Conservation (phyloP, 805 yeast species). For the Saturnispora halmiae region DNA sequence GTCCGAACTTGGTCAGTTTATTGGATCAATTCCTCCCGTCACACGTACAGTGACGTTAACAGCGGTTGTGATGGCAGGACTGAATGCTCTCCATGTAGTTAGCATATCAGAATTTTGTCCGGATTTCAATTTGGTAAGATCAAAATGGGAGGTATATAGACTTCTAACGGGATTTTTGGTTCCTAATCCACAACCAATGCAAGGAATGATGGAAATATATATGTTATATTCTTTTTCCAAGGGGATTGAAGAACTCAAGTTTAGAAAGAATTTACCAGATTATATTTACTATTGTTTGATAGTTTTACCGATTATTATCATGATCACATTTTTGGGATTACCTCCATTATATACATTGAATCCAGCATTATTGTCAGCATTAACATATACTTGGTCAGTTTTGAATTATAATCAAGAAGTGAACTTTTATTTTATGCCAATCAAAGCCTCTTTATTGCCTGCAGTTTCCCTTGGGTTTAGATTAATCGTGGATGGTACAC, state of each 20-base stretch:
- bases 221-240: slow-evolving; percentile 49
- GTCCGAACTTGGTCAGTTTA: slow-evolving; percentile 31
- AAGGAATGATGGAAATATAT: slow-evolving; percentile 43
- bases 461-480: slow-evolving; percentile 33
- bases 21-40: slow-evolving; percentile 47
- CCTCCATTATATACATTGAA: slow-evolving; percentile 26
- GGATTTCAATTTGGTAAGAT: slow-evolving; percentile 25
- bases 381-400: slow-evolving; percentile 56
- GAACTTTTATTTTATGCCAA: slow-evolving; percentile 44
- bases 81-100: slow-evolving; percentile 28
- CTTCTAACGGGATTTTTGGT: slow-evolving; percentile 43
- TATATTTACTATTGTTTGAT: slow-evolving; percentile 46
- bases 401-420: slow-evolving; percentile 44
- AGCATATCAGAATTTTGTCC: slow-evolving; percentile 21
- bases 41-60: slow-evolving; percentile 47
- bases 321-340: slow-evolving; percentile 23
- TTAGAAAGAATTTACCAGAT: slow-evolving; percentile 40
- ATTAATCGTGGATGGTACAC: slow-evolving; percentile 37
- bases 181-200: slow-evolving; percentile 34
- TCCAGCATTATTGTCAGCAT: slow-evolving; percentile 40
- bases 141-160: slow-evolving; percentile 36
- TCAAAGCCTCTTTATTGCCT: slow-evolving; percentile 49
- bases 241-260: slow-evolving; percentile 47
- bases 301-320: slow-evolving; percentile 39
- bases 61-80: slow-evolving; percentile 37